Percentiles rank a stretch among this genome's conserved stretches.
These are phyloP conservation scores for Populus davidiana DNA, from an alignment of 345 rosid genomes.

Conservation along the genomic window DNA sequence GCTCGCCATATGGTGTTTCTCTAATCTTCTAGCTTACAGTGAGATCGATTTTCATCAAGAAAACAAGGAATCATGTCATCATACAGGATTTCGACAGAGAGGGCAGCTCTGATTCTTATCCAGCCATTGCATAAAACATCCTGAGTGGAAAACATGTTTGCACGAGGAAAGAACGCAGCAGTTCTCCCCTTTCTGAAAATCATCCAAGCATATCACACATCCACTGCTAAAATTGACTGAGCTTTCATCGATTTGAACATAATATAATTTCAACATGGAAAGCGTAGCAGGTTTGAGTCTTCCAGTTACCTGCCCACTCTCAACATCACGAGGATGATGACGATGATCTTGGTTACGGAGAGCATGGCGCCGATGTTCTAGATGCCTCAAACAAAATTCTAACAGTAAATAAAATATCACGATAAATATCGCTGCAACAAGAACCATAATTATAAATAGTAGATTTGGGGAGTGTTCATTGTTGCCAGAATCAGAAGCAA, in stretches of 20 bases:
- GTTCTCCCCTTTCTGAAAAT: not conserved
- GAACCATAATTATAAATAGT: not conserved
- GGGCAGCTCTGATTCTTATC: constrained; percentile 4
- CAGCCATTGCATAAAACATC: constrained; percentile 13
- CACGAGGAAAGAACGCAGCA: constrained; percentile 10
- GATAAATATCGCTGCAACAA: not conserved
- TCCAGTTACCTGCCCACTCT: not conserved
- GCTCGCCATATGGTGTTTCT: too few relatives aligned
- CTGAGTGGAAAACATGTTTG: not conserved
- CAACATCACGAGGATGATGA: not conserved
- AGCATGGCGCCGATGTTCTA: not conserved
- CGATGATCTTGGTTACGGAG: not conserved
- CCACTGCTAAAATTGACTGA: constrained; percentile 1
- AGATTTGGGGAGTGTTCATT: not conserved
- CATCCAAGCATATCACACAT: constrained; percentile 20
- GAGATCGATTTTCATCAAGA: not conserved
- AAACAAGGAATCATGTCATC: not conserved
- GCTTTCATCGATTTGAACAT: not conserved
- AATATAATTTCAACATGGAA: not conserved
- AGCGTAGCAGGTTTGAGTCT: not conserved
- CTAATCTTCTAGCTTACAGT: too few relatives aligned
- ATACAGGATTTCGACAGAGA: not conserved
- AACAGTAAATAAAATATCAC: not conserved
- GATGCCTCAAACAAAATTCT: not conserved
- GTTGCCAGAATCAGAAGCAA: not conserved